phyloP scores from a whole-genome alignment of 2,329 filamentous ascomycete genomes.

The Alternaria panax region DNA sequence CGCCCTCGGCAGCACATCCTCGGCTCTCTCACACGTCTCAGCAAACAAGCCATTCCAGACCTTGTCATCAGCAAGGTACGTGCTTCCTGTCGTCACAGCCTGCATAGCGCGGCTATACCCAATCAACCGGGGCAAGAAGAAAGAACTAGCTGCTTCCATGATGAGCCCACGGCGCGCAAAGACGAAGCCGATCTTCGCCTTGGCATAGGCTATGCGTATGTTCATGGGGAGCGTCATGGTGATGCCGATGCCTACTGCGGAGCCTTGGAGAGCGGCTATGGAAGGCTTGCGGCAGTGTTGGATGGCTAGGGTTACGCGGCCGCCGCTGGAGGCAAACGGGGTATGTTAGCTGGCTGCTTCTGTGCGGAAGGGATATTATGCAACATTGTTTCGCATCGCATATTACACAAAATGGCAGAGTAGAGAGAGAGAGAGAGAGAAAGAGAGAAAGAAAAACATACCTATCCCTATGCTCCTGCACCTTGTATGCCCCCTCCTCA shows the following conservation, averaged over 20 bases:
- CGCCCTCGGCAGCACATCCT: constrained; percentile 69
- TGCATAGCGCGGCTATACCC: constrained; percentile 70
- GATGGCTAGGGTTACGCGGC: constrained; percentile 60
- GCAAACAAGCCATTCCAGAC: constrained; percentile 70
- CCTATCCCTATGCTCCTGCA: constrained; percentile 63
- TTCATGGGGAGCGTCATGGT: constrained; percentile 66
- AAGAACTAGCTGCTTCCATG: constrained; percentile 76
- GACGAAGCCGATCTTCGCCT: constrained; percentile 75
- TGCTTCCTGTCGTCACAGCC: constrained; percentile 71
- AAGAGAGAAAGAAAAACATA: constrained; percentile 25
- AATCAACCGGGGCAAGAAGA: constrained; percentile 74
- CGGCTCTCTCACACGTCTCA: constrained; percentile 65
- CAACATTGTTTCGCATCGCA: not conserved
- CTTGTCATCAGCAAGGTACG: constrained; percentile 60
- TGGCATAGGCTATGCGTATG: constrained; percentile 61
- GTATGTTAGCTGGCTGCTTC: not conserved
- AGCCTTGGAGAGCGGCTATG: constrained; percentile 63
- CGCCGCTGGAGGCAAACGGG: constrained; percentile 43
- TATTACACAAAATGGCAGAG: too few relatives aligned
- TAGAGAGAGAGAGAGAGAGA: not conserved
- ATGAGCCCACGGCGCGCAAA: constrained; percentile 74
- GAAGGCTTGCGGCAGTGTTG: constrained; percentile 65
- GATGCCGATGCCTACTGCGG: constrained; percentile 65
- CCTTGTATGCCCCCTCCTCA: constrained; percentile 52
- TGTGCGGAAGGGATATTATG: not conserved